Evolutionary conservation across 2,329 filamentous ascomycete species (phyloP).

Genomic region (Fusarium beomiforme): DNA sequence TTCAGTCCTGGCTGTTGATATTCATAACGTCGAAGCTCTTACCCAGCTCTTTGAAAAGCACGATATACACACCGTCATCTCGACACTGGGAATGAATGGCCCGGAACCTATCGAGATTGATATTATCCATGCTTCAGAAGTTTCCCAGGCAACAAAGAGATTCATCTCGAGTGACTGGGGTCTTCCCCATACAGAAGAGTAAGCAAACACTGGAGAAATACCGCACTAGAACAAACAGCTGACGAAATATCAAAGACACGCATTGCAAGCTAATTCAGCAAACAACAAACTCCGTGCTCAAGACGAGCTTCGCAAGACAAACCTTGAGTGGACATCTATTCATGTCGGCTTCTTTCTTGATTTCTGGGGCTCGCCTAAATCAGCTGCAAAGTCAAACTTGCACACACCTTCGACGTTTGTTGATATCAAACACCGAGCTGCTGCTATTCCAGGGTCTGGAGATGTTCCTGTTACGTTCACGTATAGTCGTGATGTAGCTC

Average conservation of each 20-base stretch:
- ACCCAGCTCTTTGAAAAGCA: slow-evolving; percentile 9
- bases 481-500: slow-evolving; percentile 1
- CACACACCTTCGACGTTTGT: neutral
- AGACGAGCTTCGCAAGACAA: slow-evolving; percentile 9
- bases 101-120: neutral
- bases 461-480: neutral
- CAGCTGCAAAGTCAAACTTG: neutral
- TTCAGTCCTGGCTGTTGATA: neutral
- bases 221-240: neutral
- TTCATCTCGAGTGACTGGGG: slow-evolving; percentile 11
- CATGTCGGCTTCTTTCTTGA: slow-evolving; percentile 16
- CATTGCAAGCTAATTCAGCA: neutral
- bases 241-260: neutral
- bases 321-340: neutral
- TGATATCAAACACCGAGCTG: neutral
- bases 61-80: slow-evolving; percentile 1
- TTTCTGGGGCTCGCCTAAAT: slow-evolving; percentile 3
- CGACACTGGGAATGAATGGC: neutral
- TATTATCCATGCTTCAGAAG: neutral
- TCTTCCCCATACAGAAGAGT: slow-evolving; percentile 3
- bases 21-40: neutral
- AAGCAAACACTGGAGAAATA: neutral
- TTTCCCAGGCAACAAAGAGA: neutral
- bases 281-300: slow-evolving; percentile 6
- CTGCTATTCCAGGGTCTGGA: neutral